phyloP scores from a whole-genome alignment of 2,329 filamentous ascomycete genomes.

The Claviceps citrina region DNA sequence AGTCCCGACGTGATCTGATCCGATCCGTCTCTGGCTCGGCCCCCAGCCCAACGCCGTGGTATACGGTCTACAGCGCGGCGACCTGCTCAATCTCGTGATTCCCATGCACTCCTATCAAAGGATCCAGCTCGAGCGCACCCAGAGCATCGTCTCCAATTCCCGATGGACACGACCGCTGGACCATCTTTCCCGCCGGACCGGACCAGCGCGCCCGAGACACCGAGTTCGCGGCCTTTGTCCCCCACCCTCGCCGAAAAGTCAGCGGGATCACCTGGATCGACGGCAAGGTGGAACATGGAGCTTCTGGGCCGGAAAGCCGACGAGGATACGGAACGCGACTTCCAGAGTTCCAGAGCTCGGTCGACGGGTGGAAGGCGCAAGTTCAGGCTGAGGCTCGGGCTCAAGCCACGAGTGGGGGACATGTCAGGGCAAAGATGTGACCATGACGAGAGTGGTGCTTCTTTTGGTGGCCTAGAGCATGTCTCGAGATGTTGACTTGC shows the following conservation, averaged over 20 bases:
- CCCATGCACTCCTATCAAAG: slow-evolving; percentile 3
- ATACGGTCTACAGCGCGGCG: slow-evolving; percentile 5
- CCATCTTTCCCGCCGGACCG: slow-evolving; percentile 4
- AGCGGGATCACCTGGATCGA: slow-evolving; percentile 9
- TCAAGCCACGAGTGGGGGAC: no score
- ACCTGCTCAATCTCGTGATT: slow-evolving; percentile 6
- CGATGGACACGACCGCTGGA: slow-evolving; percentile 2
- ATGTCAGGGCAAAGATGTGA: background rate
- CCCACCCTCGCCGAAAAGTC: slow-evolving; percentile 2
- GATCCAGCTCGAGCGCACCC: slow-evolving; percentile 5
- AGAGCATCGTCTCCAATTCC: slow-evolving; percentile 5
- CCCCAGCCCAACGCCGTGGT: slow-evolving; percentile 4
- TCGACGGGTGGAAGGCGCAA: slow-evolving; percentile 1
- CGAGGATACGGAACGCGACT: slow-evolving; percentile 4
- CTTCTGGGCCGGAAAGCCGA: slow-evolving; percentile 2
- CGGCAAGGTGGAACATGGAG: slow-evolving; percentile 4
- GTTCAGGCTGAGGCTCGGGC: no score
- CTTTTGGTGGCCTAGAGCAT: no score
- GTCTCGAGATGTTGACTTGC: no score
- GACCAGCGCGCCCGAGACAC: slow-evolving; percentile 6
- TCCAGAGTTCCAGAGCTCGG: slow-evolving; percentile 1
- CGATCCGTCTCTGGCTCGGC: slow-evolving; percentile 6
- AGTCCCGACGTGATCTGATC: background rate
- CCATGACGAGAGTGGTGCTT: no score
- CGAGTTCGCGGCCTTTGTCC: slow-evolving; percentile 2